Percentiles rank a stretch among this genome's conserved stretches.
phyloP scores from a whole-genome alignment of 257 asterid species.

The Penstemon barbatus region DNA sequence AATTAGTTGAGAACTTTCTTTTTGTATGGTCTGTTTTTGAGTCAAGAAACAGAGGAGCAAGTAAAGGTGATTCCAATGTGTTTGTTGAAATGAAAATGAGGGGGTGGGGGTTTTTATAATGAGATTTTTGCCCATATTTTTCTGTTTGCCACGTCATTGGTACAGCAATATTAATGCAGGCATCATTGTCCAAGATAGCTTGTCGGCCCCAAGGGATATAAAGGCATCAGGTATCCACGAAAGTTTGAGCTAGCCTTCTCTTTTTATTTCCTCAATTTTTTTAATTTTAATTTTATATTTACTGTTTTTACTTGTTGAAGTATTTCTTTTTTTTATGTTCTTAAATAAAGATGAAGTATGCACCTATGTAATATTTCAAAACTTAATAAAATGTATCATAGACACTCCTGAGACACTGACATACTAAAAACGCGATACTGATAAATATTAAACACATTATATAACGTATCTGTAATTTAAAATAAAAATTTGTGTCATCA shows the following conservation, averaged over 20 bases:
- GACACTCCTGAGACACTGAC: too few relatives aligned
- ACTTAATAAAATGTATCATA: too few relatives aligned
- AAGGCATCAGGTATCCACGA: constrained; percentile 12
- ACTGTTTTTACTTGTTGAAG: neutral
- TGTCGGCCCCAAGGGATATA: constrained; percentile 43
- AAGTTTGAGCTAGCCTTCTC: constrained; percentile 3
- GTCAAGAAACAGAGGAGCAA: neutral
- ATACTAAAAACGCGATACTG: too few relatives aligned
- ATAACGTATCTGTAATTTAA: too few relatives aligned
- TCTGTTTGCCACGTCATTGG: constrained; percentile 36
- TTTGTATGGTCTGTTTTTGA: too few relatives aligned
- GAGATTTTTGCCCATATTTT: neutral
- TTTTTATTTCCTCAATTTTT: neutral
- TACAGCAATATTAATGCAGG: constrained; percentile 34
- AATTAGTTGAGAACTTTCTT: neutral
- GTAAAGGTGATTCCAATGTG: neutral
- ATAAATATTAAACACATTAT: too few relatives aligned
- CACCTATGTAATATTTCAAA: too few relatives aligned
- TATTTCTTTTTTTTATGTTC: neutral
- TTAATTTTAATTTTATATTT: neutral
- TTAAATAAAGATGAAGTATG: neutral
- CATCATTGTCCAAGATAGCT: constrained; percentile 34
- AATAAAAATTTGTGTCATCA: too few relatives aligned
- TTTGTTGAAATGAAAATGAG: constrained; percentile 24
- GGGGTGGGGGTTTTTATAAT: constrained; percentile 44